Conservation (phyloP, 164 flowering plant species). For the Berberis vulgaris region DNA sequence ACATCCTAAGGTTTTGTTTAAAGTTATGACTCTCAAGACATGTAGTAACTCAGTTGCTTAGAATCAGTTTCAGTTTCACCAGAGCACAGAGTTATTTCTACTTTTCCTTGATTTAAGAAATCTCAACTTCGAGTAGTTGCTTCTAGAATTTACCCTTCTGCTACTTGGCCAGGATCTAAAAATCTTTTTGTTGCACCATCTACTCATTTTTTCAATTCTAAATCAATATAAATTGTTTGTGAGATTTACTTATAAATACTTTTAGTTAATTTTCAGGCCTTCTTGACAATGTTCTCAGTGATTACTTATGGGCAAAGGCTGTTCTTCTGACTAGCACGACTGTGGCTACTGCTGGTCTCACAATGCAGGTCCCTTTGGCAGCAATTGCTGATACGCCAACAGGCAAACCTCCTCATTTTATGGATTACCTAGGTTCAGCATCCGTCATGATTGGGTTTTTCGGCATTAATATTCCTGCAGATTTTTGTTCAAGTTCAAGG, state of each 20-base stretch:
- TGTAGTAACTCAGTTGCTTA: too few species aligned
- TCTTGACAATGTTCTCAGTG: constrained; percentile 89
- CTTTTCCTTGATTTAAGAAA: too few species aligned
- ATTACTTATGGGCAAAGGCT: constrained; percentile 95
- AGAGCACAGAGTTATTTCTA: too few species aligned
- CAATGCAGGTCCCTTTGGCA: constrained; percentile 94
- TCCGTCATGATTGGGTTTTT: constrained; percentile 78
- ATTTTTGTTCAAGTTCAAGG: constrained; percentile 28
- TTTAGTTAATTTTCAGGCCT: constrained; percentile 41
- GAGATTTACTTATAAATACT: neutral
- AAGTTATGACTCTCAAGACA: too few species aligned
- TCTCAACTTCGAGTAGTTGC: too few species aligned
- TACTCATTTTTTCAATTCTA: neutral
- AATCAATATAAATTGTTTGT: neutral
- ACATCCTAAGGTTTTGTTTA: too few species aligned
- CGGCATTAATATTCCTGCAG: constrained; percentile 79
- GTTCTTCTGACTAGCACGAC: constrained; percentile 86
- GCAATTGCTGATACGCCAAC: constrained; percentile 70
- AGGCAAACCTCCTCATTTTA: constrained; percentile 61
- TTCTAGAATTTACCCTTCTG: too few species aligned
- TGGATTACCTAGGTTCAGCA: constrained; percentile 75
- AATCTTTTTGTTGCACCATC: too few species aligned
- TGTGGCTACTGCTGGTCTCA: constrained; percentile 92
- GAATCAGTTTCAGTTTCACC: too few species aligned
- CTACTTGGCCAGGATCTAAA: too few species aligned